Base-by-base conservation (phyloP, 2,329 filamentous ascomycete species). In the Leptodontidium sp. region DNA sequence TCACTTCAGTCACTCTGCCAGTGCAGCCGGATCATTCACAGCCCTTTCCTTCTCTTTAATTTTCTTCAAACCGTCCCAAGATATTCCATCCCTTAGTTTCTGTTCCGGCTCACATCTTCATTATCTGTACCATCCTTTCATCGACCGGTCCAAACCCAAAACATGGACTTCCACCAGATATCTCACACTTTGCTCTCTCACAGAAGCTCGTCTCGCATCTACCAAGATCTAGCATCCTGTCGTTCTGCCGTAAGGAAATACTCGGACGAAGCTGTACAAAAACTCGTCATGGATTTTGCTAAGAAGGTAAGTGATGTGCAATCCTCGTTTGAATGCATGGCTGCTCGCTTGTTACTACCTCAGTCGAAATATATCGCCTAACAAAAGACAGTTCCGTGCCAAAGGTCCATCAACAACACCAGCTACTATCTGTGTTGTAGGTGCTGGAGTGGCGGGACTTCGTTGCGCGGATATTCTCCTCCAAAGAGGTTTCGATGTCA, bases 391-490 rank as follows among this genome's bases (percentile, higher is more conserved):
- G 61, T 43, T 55, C 32, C 61, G 61, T 4, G 11, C 29, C 9
- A 53, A 64, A 29, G 49, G 12, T 9, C 35, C 49, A 14, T 26
- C 29, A 21, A 49, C 64, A 15, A 57, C n/a, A 43, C 38, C 65
- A 35, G 63, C 69, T 0, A 66, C 57, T 40, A 70, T 77, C 29
- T 72, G 85, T 55, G 80, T 89, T 49, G 80, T 89, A 2, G 87
- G 87, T 15, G 86, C 86, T 29, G 87, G 87, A 6, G 80, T 88
- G 38, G 83, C 86, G 15, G 87, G 87, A 1, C 78, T 89, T 62
- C 80, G 86, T 69, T 87, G 85, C 72, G 86, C 87, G 32, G 86
- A 88, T 68, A 76, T 88, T 0, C 77, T 89, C 11, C 75, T 87
- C 2, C 80, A 84, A 63, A 80, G 84, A 71, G 86, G 85, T 2